These are phyloP conservation scores for Stygiomarasmius scandens DNA, from an alignment of 1,284 basidiomycete species.

Conservation along the genomic window DNA sequence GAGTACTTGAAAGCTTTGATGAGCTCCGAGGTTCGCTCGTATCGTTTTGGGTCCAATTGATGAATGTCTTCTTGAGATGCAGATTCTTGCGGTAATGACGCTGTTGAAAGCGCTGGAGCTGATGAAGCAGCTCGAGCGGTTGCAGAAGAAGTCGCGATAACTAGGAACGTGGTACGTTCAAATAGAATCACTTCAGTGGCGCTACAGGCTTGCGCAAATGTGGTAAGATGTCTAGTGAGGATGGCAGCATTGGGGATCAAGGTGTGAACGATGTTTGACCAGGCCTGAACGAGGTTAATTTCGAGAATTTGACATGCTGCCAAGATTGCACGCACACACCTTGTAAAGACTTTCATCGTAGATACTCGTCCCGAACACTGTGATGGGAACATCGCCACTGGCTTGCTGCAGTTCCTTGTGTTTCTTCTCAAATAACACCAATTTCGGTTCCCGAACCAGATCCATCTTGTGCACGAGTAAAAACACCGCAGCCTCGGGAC, in stretches of 20 bases:
- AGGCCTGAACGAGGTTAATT: constrained; percentile 65
- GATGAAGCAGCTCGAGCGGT: constrained; percentile 57
- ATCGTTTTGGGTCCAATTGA: constrained; percentile 77
- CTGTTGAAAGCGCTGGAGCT: constrained; percentile 22
- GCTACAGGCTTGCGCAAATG: constrained; percentile 82
- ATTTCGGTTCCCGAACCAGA: constrained; percentile 65
- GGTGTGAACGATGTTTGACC: constrained; percentile 97
- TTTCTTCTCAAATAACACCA: constrained; percentile 67
- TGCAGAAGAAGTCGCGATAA: constrained; percentile 78
- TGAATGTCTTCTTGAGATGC: constrained; percentile 36
- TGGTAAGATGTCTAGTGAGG: constrained; percentile 84
- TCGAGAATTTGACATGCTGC: background rate
- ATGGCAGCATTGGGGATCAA: constrained; percentile 94
- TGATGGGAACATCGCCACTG: constrained; percentile 59
- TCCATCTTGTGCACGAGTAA: constrained; percentile 98
- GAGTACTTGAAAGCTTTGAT: constrained; percentile 95
- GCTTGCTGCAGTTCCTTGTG: constrained; percentile 67
- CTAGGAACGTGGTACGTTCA: constrained; percentile 96
- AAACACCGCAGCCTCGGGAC: constrained; percentile 85
- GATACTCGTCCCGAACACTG: constrained; percentile 93
- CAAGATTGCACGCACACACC: constrained; percentile 49
- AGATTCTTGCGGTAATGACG: constrained; percentile 26
- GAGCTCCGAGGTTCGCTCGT: constrained; percentile 94
- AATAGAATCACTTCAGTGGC: constrained; percentile 96
- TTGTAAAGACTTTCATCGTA: constrained; percentile 98